Percentiles rank a stretch among this genome's conserved stretches.
Conservation (phyloP, 495 filamentous ascomycete genomes). For the Xylaria grammica region DNA sequence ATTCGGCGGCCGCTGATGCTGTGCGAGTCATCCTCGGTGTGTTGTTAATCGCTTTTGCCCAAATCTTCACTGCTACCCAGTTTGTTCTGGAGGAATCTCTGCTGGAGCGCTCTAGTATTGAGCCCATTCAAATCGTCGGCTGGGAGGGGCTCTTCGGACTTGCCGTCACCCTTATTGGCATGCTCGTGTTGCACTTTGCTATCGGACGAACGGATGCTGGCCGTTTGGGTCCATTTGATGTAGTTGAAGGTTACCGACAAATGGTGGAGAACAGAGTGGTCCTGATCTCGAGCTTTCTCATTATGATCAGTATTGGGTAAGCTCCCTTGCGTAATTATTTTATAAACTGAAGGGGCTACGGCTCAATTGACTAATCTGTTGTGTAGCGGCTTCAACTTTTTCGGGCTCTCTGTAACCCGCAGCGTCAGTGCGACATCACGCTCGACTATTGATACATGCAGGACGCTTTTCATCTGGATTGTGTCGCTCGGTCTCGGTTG, state of each 20-base stretch:
- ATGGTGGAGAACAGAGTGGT: constrained; percentile 72
- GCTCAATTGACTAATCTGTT: constrained; percentile 10
- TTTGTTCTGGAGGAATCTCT: constrained; percentile 97
- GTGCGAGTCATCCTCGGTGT: constrained; percentile 80
- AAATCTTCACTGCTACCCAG: constrained; percentile 95
- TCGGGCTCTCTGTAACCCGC: constrained; percentile 90
- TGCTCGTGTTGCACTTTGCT: constrained; percentile 77
- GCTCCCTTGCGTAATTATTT: constrained; percentile 36
- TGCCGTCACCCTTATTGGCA: constrained; percentile 75
- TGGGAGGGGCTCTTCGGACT: constrained; percentile 98
- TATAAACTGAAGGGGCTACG: background rate
- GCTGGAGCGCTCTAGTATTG: constrained; percentile 84
- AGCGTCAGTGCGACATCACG: constrained; percentile 87
- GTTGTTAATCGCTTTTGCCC: constrained; percentile 85
- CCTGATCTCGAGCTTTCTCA: constrained; percentile 75
- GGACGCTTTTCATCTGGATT: constrained; percentile 98
- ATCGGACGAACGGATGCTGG: constrained; percentile 78
- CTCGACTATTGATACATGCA: constrained; percentile 95
- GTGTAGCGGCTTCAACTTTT: constrained; percentile 93
- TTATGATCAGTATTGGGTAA: constrained; percentile 97
- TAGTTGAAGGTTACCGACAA: constrained; percentile 80
- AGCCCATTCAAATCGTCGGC: constrained; percentile 88
- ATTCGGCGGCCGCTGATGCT: constrained; percentile 55
- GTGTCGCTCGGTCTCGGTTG: constrained; percentile 91
- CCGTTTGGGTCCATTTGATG: constrained; percentile 84